Conservation (phyloP, 2,329 filamentous ascomycete genomes). For the Fusarium luffae region DNA sequence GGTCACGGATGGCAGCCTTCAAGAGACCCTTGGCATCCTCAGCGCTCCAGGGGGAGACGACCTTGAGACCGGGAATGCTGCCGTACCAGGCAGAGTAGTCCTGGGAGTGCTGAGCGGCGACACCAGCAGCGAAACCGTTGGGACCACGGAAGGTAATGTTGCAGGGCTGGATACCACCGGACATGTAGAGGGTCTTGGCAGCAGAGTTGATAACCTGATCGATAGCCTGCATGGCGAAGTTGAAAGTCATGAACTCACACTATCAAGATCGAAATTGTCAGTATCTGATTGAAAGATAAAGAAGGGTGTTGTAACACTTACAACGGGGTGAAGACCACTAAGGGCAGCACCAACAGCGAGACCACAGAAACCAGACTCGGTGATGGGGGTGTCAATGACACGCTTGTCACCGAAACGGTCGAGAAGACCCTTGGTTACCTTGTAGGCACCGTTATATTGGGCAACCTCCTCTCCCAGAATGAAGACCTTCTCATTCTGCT, state of each 20-base stretch:
- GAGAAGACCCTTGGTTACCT: constrained; percentile 97
- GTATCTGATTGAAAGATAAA: constrained; percentile 11
- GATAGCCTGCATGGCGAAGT: constrained; percentile 99
- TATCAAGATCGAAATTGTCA: constrained; percentile 50
- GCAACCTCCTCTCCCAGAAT: constrained; percentile 97
- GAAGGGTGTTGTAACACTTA: constrained; percentile 62
- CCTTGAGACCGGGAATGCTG: constrained; percentile 96
- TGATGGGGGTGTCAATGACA: constrained; percentile 98
- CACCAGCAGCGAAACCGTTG: constrained; percentile 96
- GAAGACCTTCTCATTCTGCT: constrained; percentile 94
- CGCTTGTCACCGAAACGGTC: constrained; percentile 98
- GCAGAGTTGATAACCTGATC: constrained; percentile 99
- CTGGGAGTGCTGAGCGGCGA: constrained; percentile 97
- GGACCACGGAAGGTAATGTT: constrained; percentile 99
- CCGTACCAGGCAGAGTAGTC: constrained; percentile 99
- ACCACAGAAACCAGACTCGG: constrained; percentile 94
- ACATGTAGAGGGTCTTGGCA: constrained; percentile 99
- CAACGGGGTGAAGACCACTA: constrained; percentile 91
- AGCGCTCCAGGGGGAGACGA: constrained; percentile 93
- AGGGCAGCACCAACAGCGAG: constrained; percentile 94
- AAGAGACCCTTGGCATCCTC: constrained; percentile 98
- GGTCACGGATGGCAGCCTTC: constrained; percentile 97
- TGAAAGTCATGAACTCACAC: constrained; percentile 99
- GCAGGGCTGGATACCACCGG: constrained; percentile 98
- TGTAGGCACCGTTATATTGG: constrained; percentile 99